Base-by-base conservation (phyloP, 306 rosid genomes). In the Cyclanthera cordifolia region DNA sequence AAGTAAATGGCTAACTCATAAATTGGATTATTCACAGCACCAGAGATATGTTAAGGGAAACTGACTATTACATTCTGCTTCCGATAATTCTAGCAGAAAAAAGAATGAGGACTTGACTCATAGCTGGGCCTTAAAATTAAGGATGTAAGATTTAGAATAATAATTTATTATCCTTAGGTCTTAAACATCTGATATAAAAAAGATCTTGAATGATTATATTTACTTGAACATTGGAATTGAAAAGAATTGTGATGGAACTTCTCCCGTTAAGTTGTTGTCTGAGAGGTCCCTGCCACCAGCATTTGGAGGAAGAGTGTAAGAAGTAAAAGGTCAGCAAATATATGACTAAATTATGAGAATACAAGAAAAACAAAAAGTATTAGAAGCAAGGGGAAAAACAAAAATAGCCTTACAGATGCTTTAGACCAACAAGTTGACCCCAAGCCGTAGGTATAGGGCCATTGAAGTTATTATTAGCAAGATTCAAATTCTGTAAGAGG, bases 281-380 rank as follows among this genome's bases (percentile, higher is more conserved):
- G 98, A 93, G 78, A 93, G 85, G 76, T 93, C 96, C 87, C 98
- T 93, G 88, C 69, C 46, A 53, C 39, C 54, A 41, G 51, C 63
- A 76, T 69, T 75, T 43, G 23, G 14, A 49, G 71, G 70, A 69
- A 58, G 72, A 45, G n/a, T 34, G 27, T 46, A 72, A 32, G 48
- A 68, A 74, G 65, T 63, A 53, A 69, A 73, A 55, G 43, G 48
- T 14, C 32, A 52, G 67, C 43, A 37, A 11, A 71, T 4, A 55
- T 41, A 30, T 57, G 27, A 43, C 55, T 53, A n/a, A 32, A 59
- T 58, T 70, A 17, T 67, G 66, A 74, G 14, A 20, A 34, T 45
- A 48, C 63, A 63, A 73, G 13, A n/a, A 63, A 21, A 72, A 63
- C 14, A 72, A 24, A 24, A 24, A 24, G 8, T 39, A 39, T 0